Conservation (phyloP, 225 moss, liverwort and hornwort genomes). For the Bryum argenteum region DNA sequence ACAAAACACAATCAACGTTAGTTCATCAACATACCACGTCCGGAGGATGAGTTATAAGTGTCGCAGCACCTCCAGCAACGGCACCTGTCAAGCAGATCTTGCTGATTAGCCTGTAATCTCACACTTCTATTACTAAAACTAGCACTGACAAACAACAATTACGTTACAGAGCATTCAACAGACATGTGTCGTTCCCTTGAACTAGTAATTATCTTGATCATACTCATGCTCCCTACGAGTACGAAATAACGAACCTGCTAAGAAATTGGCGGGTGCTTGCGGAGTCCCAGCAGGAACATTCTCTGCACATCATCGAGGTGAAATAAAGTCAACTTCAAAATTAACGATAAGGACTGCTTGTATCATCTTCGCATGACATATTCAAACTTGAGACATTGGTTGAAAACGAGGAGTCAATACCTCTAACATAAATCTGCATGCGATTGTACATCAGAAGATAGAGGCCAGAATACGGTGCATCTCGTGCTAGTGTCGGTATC, state of each 20-base stretch:
- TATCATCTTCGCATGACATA: not conserved
- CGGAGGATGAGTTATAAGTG: conserved; percentile 88
- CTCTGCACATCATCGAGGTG: conserved; percentile 38
- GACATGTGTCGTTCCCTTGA: not conserved
- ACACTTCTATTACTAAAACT: not conserved
- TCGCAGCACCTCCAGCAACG: conserved; percentile 78
- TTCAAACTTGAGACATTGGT: not conserved
- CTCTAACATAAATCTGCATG: conserved; percentile 63
- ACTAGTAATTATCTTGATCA: not conserved
- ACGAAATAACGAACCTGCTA: conserved; percentile 59
- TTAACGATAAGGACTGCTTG: not conserved
- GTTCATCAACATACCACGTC: conserved; percentile 69
- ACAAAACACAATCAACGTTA: conserved; percentile 3
- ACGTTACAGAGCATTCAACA: conserved; percentile 2
- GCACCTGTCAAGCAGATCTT: conserved; percentile 56
- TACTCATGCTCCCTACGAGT: not conserved
- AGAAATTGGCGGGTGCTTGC: conserved; percentile 61
- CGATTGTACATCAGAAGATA: conserved; percentile 89
- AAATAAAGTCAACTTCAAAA: conserved; percentile 2
- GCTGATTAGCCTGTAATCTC: not conserved
- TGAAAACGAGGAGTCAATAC: conserved; percentile 31
- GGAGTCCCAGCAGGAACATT: conserved; percentile 45
- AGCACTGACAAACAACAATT: not conserved
- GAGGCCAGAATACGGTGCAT: conserved; percentile 92
- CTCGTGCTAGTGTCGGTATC: conserved; percentile 77